phyloP scores from a whole-genome alignment of 495 filamentous ascomycete genomes.

The Chlorociboria aeruginascens region DNA sequence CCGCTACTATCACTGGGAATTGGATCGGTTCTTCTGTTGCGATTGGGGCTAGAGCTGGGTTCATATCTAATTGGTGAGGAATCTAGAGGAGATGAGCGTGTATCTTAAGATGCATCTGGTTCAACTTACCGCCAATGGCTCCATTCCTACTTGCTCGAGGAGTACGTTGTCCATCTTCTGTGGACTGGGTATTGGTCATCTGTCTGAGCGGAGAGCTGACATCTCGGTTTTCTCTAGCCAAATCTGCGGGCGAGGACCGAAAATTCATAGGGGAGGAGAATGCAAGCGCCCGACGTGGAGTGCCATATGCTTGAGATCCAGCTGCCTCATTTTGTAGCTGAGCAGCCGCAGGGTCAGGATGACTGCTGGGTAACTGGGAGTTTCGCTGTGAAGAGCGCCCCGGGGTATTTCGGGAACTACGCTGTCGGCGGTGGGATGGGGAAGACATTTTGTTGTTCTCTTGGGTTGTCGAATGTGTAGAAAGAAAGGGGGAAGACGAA shows the following conservation, averaged over 20 bases:
- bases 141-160: constrained; percentile 50
- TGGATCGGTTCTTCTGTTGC: constrained; percentile 34
- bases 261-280: constrained; percentile 79
- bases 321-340: constrained; percentile 33
- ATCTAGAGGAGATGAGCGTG: constrained; percentile 37
- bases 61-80: constrained; percentile 87
- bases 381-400: constrained; percentile 33
- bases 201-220: constrained; percentile 38
- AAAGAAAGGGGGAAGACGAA: background rate
- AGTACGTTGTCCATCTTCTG: constrained; percentile 51
- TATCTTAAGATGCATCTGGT: background rate
- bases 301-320: constrained; percentile 29
- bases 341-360: constrained; percentile 33
- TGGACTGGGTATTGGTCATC: constrained; percentile 40
- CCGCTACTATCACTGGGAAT: constrained; percentile 64
- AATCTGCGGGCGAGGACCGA: constrained; percentile 55
- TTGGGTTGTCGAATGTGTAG: constrained; percentile 2
- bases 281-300: constrained; percentile 25
- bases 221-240: constrained; percentile 27
- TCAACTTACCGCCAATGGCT: constrained; percentile 50
- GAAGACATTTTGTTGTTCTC: constrained; percentile 40
- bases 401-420: constrained; percentile 46
- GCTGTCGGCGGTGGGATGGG: constrained; percentile 38
- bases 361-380: constrained; percentile 30
- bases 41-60: constrained; percentile 71